Conservation (phyloP, 768 basidiomycete genomes). For the Tubosaeta brunneosetosa region DNA sequence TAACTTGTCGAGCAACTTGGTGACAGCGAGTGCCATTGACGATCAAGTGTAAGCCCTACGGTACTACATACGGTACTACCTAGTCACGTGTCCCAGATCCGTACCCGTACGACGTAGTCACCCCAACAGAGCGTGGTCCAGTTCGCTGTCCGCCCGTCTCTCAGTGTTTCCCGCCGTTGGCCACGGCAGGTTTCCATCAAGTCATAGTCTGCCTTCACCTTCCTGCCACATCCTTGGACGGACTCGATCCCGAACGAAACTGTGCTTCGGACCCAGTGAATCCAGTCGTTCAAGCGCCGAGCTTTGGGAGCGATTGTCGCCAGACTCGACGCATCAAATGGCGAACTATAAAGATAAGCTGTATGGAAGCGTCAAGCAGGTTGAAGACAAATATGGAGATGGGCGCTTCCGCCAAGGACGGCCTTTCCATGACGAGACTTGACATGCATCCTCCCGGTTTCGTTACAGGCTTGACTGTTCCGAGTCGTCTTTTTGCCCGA, state of each 20-base stretch:
- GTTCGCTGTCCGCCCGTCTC: neutral
- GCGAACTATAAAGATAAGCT: constrained; percentile 50
- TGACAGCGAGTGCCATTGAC: neutral
- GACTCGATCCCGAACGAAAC: constrained; percentile 14
- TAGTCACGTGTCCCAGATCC: no score
- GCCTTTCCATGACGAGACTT: constrained; percentile 21
- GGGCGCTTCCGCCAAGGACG: constrained; percentile 75
- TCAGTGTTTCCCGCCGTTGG: no score
- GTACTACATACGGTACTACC: no score
- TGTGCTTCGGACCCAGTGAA: constrained; percentile 50
- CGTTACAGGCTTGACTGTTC: no score
- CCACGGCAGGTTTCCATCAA: no score
- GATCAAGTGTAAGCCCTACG: neutral
- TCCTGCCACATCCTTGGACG: constrained; percentile 1
- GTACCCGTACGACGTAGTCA: no score
- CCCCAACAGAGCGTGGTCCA: no score
- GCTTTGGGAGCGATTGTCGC: constrained; percentile 60
- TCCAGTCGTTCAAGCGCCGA: constrained; percentile 65
- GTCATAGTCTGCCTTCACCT: neutral
- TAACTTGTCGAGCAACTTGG: neutral
- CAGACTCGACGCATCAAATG: constrained; percentile 51
- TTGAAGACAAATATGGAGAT: constrained; percentile 44
- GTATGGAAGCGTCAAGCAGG: neutral
- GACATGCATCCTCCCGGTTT: constrained; percentile 17
- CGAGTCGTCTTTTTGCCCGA: no score